Base-by-base conservation (phyloP, 768 basidiomycete genomes). In the Mrakia gelida region DNA sequence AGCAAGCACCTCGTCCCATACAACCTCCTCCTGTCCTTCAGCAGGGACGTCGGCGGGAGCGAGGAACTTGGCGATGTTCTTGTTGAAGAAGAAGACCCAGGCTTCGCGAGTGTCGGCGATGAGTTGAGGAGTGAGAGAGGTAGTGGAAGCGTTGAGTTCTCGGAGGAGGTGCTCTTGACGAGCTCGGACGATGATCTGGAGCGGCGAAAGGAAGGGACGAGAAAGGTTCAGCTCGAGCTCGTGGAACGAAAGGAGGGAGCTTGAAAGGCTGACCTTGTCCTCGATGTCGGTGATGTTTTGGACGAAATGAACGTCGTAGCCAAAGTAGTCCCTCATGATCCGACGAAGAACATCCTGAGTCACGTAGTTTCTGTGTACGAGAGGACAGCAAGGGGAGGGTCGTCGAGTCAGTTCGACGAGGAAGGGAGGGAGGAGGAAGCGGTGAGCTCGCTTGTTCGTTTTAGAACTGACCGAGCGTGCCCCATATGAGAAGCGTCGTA, bases 281-380 rank as follows among this genome's bases (percentile, higher is more conserved):
- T 99, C 97, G 79, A 99, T 97, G 85, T 99, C 96, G 7, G 97
- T 99, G 81, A 99, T 90, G 84, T 99, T 99, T 94, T 97, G 97
- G 65, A 98, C 96, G 83, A 98, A 97, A 84, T 98, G 94, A 76
- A 99, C 92, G 83, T 98, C 93, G 82, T 95, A 98, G 34, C 93
- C 92, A 85, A 98, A 98, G 85, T 96, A 98, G 86, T 98, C 94
- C 0, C 91, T 88, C 87, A 98, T 87, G 73, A 99, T 93, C 71
- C 97, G 87, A 75, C 95, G 88, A 54, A 98, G 86, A 80, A 96
- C 89, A 84, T 98, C 95, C 84, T 96, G 94, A 1, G 94, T 93
- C 45, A 98, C 92, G 86, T 99, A 99, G 87, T 97, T 98, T 82
- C 96, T 97, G n/a, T n/a, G n/a, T n/a, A n/a, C n/a, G n/a, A n/a